A percentile compares a stretch with the other conserved stretches of the same genome.
Evolutionary conservation across 2,329 filamentous ascomycete species (phyloP).

Genomic region (Ophiocordyceps camponoti-rufipedis): DNA sequence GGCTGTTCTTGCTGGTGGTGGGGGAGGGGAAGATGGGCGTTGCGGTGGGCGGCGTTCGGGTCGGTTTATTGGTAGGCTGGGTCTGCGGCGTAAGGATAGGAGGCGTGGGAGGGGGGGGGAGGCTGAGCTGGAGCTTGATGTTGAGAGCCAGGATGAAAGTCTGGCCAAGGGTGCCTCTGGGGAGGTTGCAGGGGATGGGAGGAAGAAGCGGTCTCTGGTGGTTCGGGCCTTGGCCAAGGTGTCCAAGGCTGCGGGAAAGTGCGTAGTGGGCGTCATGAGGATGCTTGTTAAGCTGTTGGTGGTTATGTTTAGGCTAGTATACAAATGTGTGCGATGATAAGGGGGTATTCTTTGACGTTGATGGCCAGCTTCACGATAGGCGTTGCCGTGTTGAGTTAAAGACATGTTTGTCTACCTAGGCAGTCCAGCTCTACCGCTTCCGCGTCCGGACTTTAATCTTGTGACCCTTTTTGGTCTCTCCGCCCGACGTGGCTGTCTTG

Average conservation of each 20-base stretch:
- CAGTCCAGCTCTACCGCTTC: slow-evolving; percentile 28
- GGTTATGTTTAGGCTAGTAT: slow-evolving; percentile 29
- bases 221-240: slow-evolving; percentile 30
- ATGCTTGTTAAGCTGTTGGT: slow-evolving; percentile 33
- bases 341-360: not conserved
- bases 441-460: slow-evolving; percentile 45
- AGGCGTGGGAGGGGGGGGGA: slow-evolving; percentile 20
- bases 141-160: slow-evolving; percentile 41
- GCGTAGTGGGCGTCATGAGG: slow-evolving; percentile 38
- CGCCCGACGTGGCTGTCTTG: slow-evolving; percentile 42
- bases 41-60: slow-evolving; percentile 6
- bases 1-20: slow-evolving; percentile 6
- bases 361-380: not conserved
- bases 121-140: slow-evolving; percentile 40
- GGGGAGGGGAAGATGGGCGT: too few species aligned
- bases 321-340: slow-evolving; percentile 25
- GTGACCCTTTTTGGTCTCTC: slow-evolving; percentile 38
- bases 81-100: slow-evolving; percentile 12
- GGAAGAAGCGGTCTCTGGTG: slow-evolving; percentile 31
- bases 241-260: slow-evolving; percentile 35
- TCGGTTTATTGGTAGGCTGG: slow-evolving; percentile 11
- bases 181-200: slow-evolving; percentile 18
- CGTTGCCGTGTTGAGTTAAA: not conserved
- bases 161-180: slow-evolving; percentile 16
- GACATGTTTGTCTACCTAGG: too few species aligned